Evolutionary conservation across 768 basidiomycete species (phyloP).

Genomic region (Tylopilus plumbeoviolaceoides): DNA sequence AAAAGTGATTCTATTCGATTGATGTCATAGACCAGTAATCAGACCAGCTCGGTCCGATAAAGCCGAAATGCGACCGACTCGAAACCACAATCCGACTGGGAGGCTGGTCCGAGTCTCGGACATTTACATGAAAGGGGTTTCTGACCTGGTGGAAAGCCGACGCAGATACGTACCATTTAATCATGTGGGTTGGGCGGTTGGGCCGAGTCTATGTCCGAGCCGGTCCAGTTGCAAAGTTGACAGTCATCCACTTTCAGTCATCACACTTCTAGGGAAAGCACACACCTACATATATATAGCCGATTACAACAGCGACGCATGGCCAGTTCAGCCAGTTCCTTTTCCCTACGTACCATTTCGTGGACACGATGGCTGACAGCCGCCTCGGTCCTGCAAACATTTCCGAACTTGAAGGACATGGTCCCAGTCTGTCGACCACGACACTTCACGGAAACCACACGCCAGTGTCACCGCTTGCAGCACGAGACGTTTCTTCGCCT

Average conservation of each 20-base stretch:
- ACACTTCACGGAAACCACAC: conserved; percentile 8
- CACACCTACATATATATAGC: conserved; percentile 11
- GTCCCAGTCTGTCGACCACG: background rate
- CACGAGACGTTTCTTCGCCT: background rate
- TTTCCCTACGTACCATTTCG: background rate
- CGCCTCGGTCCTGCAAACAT: background rate
- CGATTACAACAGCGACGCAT: background rate
- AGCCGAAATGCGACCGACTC: too few relatives aligned
- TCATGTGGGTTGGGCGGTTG: too few relatives aligned
- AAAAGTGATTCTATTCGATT: too few relatives aligned
- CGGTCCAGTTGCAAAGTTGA: background rate
- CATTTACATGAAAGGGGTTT: too few relatives aligned
- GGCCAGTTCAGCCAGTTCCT: background rate
- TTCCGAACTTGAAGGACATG: background rate
- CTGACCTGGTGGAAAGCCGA: too few relatives aligned
- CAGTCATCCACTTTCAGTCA: background rate
- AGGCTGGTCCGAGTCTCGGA: too few relatives aligned
- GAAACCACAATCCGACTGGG: too few relatives aligned
- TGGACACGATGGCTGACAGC: background rate
- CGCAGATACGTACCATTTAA: too few relatives aligned
- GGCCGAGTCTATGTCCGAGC: background rate
- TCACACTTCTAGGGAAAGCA: background rate
- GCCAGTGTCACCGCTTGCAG: background rate
- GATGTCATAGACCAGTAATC: too few relatives aligned
- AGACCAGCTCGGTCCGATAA: too few relatives aligned